Percentiles rank a stretch among this genome's conserved stretches.
Conservation (phyloP, 1,284 basidiomycete species). For the Rhodotorula sp. region DNA sequence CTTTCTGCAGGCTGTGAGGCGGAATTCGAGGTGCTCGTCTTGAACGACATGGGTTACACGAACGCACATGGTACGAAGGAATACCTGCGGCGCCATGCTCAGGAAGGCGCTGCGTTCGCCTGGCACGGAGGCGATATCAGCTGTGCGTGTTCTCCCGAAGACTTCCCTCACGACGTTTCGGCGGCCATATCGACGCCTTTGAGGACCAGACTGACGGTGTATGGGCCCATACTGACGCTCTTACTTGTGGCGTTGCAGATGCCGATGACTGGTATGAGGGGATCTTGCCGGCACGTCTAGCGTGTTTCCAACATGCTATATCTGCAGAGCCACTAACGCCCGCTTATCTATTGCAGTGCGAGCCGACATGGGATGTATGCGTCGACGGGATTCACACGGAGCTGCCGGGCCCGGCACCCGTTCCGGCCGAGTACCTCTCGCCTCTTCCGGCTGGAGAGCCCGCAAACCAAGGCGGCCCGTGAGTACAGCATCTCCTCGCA, state of each 20-base stretch:
- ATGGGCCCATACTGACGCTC: no score
- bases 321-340: constrained; percentile 11
- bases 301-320: neutral
- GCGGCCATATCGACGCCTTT: neutral
- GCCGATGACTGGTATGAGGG: constrained; percentile 4
- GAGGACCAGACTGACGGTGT: neutral
- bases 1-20: constrained; percentile 26
- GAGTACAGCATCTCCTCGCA: no score
- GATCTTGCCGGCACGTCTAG: neutral
- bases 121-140: constrained; percentile 50
- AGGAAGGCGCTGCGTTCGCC: constrained; percentile 43
- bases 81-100: constrained; percentile 42
- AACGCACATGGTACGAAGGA: constrained; percentile 46
- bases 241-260: neutral
- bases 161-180: constrained; percentile 3
- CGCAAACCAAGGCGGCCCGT: neutral
- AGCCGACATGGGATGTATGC: constrained; percentile 39
- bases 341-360: constrained; percentile 8
- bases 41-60: constrained; percentile 51
- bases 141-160: constrained; percentile 50
- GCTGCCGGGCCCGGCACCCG: neutral
- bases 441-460: constrained; percentile 1
- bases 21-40: constrained; percentile 45
- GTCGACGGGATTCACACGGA: constrained; percentile 43
- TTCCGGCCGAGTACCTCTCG: constrained; percentile 6